A percentile compares a stretch with the other conserved stretches of the same genome.
Conservation (phyloP, 805 yeast species). For the Saccharomyces cerevisiae region DNA sequence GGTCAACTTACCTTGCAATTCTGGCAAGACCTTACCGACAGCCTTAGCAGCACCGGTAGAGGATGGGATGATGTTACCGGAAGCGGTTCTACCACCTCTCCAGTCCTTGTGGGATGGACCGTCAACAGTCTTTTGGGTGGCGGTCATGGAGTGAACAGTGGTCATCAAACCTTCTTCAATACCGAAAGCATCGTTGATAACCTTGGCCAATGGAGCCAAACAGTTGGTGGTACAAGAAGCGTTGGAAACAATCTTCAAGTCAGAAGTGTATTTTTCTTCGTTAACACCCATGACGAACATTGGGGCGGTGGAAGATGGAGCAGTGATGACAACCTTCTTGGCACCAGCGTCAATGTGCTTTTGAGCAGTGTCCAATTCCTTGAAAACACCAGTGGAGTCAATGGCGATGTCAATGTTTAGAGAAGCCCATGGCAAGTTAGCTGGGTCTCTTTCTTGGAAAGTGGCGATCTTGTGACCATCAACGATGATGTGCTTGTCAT, state of each 20-base stretch:
- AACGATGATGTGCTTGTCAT: slow-evolving; percentile 44
- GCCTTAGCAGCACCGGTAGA: slow-evolving; percentile 75
- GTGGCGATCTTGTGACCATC: slow-evolving; percentile 45
- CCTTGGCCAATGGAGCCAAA: slow-evolving; percentile 66
- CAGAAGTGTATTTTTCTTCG: slow-evolving; percentile 49
- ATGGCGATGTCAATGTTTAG: slow-evolving; percentile 53
- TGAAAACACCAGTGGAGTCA: slow-evolving; percentile 69
- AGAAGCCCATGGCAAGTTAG: slow-evolving; percentile 60
- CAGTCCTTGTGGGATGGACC: slow-evolving; percentile 75
- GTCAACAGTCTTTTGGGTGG: slow-evolving; percentile 67
- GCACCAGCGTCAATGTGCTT: slow-evolving; percentile 69
- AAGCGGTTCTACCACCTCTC: slow-evolving; percentile 77
- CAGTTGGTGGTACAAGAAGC: slow-evolving; percentile 72
- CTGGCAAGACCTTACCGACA: slow-evolving; percentile 67
- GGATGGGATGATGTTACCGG: slow-evolving; percentile 67
- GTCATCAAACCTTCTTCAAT: slow-evolving; percentile 71
- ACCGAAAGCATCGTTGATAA: slow-evolving; percentile 56
- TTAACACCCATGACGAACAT: slow-evolving; percentile 69
- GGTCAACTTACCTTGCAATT: slow-evolving; percentile 62
- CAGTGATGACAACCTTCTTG: slow-evolving; percentile 64
- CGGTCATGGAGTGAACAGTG: slow-evolving; percentile 65
- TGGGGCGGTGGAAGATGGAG: slow-evolving; percentile 66
- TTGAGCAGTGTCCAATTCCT: slow-evolving; percentile 54
- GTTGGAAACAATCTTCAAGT: slow-evolving; percentile 53
- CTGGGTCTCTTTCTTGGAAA: slow-evolving; percentile 62